phyloP scores from a whole-genome alignment of 805 yeast genomes.

The Teunomyces atbi region DNA sequence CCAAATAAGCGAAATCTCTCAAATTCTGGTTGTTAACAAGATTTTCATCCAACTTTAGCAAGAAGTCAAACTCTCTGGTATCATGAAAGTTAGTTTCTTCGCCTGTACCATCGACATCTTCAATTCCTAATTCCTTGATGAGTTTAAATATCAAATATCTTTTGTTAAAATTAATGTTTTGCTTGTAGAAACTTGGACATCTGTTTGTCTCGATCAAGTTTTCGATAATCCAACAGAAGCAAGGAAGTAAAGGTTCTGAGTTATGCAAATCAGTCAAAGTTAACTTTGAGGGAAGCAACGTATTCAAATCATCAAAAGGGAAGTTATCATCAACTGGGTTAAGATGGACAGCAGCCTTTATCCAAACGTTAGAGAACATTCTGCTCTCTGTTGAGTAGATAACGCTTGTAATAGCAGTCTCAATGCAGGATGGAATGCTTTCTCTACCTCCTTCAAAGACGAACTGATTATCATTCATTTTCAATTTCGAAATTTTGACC shows the following conservation, averaged over 20 bases:
- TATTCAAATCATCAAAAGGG: conserved; percentile 26
- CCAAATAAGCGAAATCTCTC: conserved; percentile 32
- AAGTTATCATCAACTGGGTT: conserved; percentile 12
- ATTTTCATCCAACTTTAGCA: conserved; percentile 46
- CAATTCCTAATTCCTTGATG: conserved; percentile 38
- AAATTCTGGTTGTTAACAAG: conserved; percentile 31
- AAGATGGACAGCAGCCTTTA: conserved; percentile 45
- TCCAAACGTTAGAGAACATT: conserved; percentile 67
- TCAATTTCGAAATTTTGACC: conserved; percentile 61
- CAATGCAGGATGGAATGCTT: conserved; percentile 76
- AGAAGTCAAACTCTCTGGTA: conserved; percentile 49
- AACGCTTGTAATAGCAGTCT: conserved; percentile 71
- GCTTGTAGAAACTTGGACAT: conserved; percentile 74
- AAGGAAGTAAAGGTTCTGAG: conserved; percentile 62
- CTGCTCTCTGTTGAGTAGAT: conserved; percentile 81
- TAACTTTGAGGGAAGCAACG: conserved; percentile 31
- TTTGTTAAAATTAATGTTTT: conserved; percentile 82
- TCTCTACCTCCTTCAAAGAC: conserved; percentile 36
- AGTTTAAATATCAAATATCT: conserved; percentile 39
- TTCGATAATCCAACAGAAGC: conserved; percentile 89
- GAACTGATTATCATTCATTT: conserved; percentile 55
- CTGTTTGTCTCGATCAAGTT: conserved; percentile 61
- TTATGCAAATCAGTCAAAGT: conserved; percentile 23
- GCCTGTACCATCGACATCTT: conserved; percentile 27
- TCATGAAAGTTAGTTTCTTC: conserved; percentile 28